Percentiles rank a stretch among this genome's conserved stretches.
Conservation (phyloP, 1,139 yeast species). For the Yamadazyma jaroonii region DNA sequence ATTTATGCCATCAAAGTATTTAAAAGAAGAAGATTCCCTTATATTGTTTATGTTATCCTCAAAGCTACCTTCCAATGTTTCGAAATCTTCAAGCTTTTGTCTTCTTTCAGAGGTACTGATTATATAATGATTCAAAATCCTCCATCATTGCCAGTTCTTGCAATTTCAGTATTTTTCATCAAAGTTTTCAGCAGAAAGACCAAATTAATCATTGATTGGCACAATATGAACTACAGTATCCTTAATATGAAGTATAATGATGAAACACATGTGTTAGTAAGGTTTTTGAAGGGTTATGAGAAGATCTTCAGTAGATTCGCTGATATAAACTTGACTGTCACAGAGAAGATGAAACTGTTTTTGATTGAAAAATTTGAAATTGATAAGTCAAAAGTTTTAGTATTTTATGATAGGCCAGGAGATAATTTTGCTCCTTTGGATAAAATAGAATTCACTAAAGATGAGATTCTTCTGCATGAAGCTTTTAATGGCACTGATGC, state of each 20-base stretch:
- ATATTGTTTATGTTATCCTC: constrained; percentile 51
- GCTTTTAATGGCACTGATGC: constrained; percentile 37
- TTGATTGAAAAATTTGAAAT: constrained; percentile 56
- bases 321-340: constrained; percentile 72
- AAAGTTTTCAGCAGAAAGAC: constrained; percentile 55
- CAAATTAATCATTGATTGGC: constrained; percentile 88
- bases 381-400: constrained; percentile 29
- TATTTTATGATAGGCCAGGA: constrained; percentile 76
- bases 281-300: constrained; percentile 58
- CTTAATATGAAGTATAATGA: constrained; percentile 62
- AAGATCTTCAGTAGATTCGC: constrained; percentile 54
- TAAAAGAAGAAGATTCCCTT: constrained; percentile 49
- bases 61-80: constrained; percentile 61
- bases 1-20: constrained; percentile 49
- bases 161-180: constrained; percentile 57
- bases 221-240: constrained; percentile 85
- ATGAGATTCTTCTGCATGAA: constrained; percentile 35
- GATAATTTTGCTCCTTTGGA: constrained; percentile 56
- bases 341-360: constrained; percentile 66
- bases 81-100: constrained; percentile 45
- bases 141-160: constrained; percentile 82
- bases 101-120: constrained; percentile 58
- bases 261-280: constrained; percentile 60
- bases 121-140: constrained; percentile 88
- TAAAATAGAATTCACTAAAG: constrained; percentile 15